phyloP scores from a whole-genome alignment of 2,329 filamentous ascomycete species.

The Penicillium sp. region DNA sequence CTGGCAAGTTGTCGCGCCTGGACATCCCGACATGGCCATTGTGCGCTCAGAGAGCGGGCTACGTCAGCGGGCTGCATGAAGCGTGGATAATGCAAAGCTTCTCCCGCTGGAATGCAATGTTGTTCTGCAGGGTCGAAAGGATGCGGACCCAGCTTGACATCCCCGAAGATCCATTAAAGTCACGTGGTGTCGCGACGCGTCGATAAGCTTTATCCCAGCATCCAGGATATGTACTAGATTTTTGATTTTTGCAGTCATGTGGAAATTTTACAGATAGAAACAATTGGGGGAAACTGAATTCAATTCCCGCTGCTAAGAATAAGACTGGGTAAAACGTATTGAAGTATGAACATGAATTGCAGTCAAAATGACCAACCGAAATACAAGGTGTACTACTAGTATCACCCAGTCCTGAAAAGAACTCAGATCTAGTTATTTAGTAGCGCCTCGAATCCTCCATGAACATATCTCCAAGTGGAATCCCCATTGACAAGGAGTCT shows the following conservation, averaged over 20 bases:
- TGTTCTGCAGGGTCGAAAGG: background rate
- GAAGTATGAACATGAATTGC: conserved; percentile 4
- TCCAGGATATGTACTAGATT: background rate
- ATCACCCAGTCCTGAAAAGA: too few relatives aligned
- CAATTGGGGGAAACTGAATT: conserved; percentile 4
- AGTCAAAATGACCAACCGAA: background rate
- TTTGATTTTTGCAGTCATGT: background rate
- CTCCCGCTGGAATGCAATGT: background rate
- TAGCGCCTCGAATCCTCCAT: too few relatives aligned
- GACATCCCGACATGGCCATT: conserved; percentile 47
- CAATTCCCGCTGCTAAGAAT: conserved; percentile 17
- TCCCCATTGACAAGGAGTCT: too few relatives aligned
- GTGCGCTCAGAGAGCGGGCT: conserved; percentile 34
- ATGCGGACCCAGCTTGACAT: conserved; percentile 3
- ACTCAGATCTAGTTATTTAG: too few relatives aligned
- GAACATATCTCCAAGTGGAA: too few relatives aligned
- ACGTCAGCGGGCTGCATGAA: conserved; percentile 33
- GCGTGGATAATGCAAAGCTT: background rate
- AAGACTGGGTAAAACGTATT: conserved; percentile 16
- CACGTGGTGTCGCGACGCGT: conserved; percentile 25
- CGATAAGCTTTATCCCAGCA: background rate
- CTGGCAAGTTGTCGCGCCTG: conserved; percentile 44
- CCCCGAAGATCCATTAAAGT: background rate
- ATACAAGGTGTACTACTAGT: background rate
- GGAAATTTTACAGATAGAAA: background rate